Base-by-base conservation (phyloP, 257 asterid genomes). In the Capsicum rhomboideum region DNA sequence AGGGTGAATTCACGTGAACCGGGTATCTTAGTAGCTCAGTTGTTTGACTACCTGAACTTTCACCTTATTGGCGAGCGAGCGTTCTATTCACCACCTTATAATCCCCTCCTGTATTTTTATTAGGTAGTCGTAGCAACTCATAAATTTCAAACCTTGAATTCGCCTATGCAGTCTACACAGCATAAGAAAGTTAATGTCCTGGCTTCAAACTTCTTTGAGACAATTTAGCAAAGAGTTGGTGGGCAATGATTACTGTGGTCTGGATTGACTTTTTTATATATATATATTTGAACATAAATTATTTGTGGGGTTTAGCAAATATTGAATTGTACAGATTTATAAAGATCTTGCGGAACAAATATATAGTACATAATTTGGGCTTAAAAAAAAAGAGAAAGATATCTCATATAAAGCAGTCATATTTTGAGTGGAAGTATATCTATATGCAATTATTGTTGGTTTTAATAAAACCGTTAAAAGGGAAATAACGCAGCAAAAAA, bases 191-290 rank as follows among this genome's bases (percentile, higher is more conserved):
- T 82, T 29, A 50, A 64, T 69, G 40, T 66, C 14, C 74, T 31
- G 8, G 34, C 8, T 21, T 10, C 53, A 85, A 34, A 44, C 75
- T 72, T 77, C 87, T 71, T 6, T 61, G 82, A 44, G 85, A 28
- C 90, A 90, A 79, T 86, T 21, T 82, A 71, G 83, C 92, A 64
- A 90, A 88, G 90, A 84, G 77, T 10, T 84, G 83, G 86, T 82
- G 20, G 68, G 68, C 58, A 67, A 50, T 44, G 8, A 46, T 9
- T 74, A 21, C 7, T 46, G 26, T 44, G 21, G 21, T 50, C 80
- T 21, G 20, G 37, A 6, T 26, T 44, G 10, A 44, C 4, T 10
- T 68, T 37, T 14, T 8, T 40, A 1, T 34, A 34, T 34, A 34
- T 34, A 10, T 8, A 18, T 10, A 10, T 68, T 37, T 68, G 78